phyloP scores from a whole-genome alignment of 192 early-diverging fungal species.

The Coemansia sp. region DNA sequence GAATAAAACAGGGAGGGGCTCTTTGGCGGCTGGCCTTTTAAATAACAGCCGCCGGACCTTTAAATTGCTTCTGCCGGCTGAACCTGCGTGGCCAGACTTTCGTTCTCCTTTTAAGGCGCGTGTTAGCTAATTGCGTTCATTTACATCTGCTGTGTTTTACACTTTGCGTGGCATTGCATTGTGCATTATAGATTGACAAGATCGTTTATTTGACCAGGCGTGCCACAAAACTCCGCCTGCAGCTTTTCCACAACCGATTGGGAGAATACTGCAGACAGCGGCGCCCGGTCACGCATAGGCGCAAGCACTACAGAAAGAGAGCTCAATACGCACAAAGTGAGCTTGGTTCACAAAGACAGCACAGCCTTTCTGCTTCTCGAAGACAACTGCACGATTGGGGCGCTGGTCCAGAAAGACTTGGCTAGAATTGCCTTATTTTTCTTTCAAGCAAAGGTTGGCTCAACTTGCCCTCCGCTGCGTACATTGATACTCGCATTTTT shows the following conservation, averaged over 20 bases:
- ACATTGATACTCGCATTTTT: background rate
- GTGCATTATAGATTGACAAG: conserved; percentile 29
- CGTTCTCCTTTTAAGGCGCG: background rate
- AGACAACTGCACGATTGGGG: conserved; percentile 9
- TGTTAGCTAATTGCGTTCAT: background rate
- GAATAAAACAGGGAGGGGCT: background rate
- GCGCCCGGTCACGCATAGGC: conserved; percentile 13
- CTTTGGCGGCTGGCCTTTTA: background rate
- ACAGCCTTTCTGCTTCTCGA: conserved; percentile 7
- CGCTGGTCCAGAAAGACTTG: conserved; percentile 10
- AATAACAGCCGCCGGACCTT: background rate
- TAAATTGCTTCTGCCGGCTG: conserved; percentile 10
- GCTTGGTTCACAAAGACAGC: conserved; percentile 4
- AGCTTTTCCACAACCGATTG: background rate
- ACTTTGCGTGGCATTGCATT: conserved; percentile 10
- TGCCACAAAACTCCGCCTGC: conserved; percentile 14
- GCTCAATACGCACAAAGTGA: conserved; percentile 2
- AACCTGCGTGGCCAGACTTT: background rate
- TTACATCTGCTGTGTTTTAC: conserved; percentile 1
- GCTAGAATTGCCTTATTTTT: conserved; percentile 4
- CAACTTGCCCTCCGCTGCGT: conserved; percentile 7
- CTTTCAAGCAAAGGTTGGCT: conserved; percentile 11
- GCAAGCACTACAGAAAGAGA: conserved; percentile 14
- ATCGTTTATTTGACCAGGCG: conserved; percentile 5
- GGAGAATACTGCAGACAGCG: conserved; percentile 2